Evolutionary conservation across 2,329 filamentous ascomycete species (phyloP).

Genomic region (Didymella sp.): DNA sequence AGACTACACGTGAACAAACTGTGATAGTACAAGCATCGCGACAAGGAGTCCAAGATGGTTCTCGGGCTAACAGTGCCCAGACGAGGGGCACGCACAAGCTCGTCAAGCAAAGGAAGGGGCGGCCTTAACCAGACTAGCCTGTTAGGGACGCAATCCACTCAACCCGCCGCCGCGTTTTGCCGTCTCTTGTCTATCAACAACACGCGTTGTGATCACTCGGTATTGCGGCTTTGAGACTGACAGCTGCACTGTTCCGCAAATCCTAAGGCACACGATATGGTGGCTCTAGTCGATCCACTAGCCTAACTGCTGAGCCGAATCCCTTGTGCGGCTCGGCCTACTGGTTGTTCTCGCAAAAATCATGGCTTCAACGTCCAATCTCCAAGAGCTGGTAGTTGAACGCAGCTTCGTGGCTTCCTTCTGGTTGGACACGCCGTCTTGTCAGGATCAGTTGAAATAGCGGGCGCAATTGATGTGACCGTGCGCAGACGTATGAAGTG

Average conservation of each 20-base stretch:
- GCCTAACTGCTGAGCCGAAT: constrained; percentile 1
- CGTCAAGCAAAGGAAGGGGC: constrained; percentile 10
- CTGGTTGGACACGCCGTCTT: no score
- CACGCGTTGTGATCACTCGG: not conserved
- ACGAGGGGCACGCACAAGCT: constrained; percentile 7
- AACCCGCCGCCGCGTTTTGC: not conserved
- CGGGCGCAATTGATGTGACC: no score
- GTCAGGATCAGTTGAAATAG: no score
- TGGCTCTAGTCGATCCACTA: not conserved
- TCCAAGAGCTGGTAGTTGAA: no score
- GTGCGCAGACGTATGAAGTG: no score
- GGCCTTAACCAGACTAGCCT: not conserved
- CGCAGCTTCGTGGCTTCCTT: no score
- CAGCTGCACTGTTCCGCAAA: not conserved
- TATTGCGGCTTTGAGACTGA: not conserved
- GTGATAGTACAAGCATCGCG: not conserved
- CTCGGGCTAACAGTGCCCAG: constrained; percentile 2
- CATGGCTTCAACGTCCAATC: no score
- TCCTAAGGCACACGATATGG: not conserved
- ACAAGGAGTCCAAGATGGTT: not conserved
- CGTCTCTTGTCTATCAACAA: not conserved
- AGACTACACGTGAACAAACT: not conserved
- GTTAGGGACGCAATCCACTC: not conserved
- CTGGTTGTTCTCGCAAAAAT: no score
- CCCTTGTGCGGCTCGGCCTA: no score